A percentile compares a stretch with the other conserved stretches of the same genome.
These are phyloP conservation scores for Diaporthe australafricana DNA, from an alignment of 2,329 filamentous ascomycete genomes.

Conservation along the genomic window DNA sequence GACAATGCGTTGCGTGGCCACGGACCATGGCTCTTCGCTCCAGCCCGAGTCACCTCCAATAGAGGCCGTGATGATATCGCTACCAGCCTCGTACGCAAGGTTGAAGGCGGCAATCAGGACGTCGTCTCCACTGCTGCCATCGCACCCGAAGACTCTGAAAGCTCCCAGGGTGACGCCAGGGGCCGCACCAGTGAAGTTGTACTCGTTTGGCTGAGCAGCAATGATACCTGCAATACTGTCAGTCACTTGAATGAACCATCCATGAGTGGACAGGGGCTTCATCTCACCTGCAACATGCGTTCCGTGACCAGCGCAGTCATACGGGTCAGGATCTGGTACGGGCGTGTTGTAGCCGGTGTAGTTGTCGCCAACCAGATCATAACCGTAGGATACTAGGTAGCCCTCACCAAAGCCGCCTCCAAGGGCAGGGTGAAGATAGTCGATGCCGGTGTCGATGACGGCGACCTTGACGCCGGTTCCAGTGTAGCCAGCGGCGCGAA, in stretches of 20 bases:
- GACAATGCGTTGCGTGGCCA: conserved; percentile 45
- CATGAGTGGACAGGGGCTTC: not conserved
- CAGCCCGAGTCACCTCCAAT: conserved; percentile 44
- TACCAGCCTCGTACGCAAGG: conserved; percentile 55
- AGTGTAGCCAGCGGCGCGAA: conserved; percentile 48
- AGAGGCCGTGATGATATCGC: conserved; percentile 48
- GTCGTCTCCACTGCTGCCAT: conserved; percentile 46
- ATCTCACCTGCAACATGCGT: conserved; percentile 35
- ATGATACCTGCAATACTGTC: conserved; percentile 51
- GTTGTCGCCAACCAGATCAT: conserved; percentile 28
- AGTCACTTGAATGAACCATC: not conserved
- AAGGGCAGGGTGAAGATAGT: conserved; percentile 54
- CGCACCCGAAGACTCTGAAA: conserved; percentile 53
- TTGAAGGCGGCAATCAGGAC: conserved; percentile 55
- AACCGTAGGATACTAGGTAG: conserved; percentile 30
- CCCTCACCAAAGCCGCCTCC: conserved; percentile 53
- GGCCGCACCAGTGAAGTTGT: conserved; percentile 54
- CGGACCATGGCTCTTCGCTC: conserved; percentile 43
- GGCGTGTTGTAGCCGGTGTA: conserved; percentile 20
- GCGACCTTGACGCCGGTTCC: conserved; percentile 48
- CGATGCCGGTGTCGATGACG: conserved; percentile 52
- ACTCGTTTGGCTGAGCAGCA: conserved; percentile 53
- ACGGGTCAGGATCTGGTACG: conserved; percentile 23
- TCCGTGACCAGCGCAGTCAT: conserved; percentile 31
- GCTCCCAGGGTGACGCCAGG: conserved; percentile 54